phyloP scores from a whole-genome alignment of 139 green algal genomes.

The Raphidocelis subcapitata region DNA sequence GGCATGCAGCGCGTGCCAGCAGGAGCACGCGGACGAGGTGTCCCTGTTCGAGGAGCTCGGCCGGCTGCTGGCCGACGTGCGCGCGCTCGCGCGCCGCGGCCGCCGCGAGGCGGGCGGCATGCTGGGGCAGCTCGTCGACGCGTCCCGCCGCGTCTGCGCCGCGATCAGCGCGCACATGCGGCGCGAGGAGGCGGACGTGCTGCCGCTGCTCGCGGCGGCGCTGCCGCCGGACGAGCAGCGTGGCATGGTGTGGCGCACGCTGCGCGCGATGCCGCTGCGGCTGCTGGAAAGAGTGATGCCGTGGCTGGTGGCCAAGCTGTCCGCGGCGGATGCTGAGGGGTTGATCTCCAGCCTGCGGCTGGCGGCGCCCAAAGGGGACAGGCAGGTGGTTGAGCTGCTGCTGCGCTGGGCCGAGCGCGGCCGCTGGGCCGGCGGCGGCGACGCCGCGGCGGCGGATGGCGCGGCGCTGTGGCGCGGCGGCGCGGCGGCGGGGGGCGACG shows the following conservation, averaged over 20 bases:
- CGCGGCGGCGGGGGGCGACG: background rate
- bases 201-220: slow-evolving; percentile 72
- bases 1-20: slow-evolving; percentile 48
- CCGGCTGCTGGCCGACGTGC: slow-evolving; percentile 73
- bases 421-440: slow-evolving; percentile 5
- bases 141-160: slow-evolving; percentile 42
- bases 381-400: slow-evolving; percentile 82
- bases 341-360: slow-evolving; percentile 78
- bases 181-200: slow-evolving; percentile 79
- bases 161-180: slow-evolving; percentile 58
- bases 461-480: background rate
- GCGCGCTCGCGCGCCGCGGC: slow-evolving; percentile 60
- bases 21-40: slow-evolving; percentile 72
- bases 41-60: slow-evolving; percentile 75
- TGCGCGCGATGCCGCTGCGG: slow-evolving; percentile 92
- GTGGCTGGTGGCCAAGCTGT: slow-evolving; percentile 74
- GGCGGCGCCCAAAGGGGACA: slow-evolving; percentile 52
- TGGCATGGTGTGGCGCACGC: slow-evolving; percentile 82
- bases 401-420: slow-evolving; percentile 74
- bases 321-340: slow-evolving; percentile 55
- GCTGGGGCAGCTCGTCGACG: slow-evolving; percentile 57
- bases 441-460: background rate
- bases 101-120: slow-evolving; percentile 60
- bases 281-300: slow-evolving; percentile 93
- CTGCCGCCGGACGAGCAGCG: slow-evolving; percentile 81